Conservation (phyloP, 176 grass and related monocot species). For the Carex littledalei region DNA sequence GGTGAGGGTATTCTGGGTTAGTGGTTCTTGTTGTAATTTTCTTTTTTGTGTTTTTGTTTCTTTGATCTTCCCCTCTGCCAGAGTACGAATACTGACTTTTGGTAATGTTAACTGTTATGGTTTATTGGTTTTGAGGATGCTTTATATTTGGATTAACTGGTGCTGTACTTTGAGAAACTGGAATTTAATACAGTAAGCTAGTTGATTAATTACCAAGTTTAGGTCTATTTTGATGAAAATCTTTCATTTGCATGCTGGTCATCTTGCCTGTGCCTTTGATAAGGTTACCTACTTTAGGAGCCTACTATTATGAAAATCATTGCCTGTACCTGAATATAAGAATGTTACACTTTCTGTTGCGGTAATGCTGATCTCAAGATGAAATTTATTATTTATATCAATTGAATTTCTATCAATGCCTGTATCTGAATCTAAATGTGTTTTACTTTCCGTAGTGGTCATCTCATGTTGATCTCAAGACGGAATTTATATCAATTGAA, state of each 20-base stretch:
- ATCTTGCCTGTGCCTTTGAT: background rate
- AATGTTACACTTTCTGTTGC: background rate
- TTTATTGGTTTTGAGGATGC: constrained; percentile 27
- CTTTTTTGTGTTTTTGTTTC: constrained; percentile 4
- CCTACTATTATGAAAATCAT: background rate
- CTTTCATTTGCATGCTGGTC: background rate
- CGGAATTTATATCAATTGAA: background rate
- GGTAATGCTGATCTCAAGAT: background rate
- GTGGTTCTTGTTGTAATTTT: constrained; percentile 11
- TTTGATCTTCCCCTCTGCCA: background rate
- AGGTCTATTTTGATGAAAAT: background rate
- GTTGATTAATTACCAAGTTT: background rate
- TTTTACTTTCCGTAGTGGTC: background rate
- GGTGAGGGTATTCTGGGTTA: background rate
- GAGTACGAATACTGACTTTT: constrained; percentile 23
- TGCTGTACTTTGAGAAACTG: constrained; percentile 20
- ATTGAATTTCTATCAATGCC: background rate
- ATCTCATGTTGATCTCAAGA: background rate
- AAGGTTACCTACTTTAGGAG: background rate
- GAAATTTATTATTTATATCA: background rate
- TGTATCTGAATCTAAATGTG: background rate
- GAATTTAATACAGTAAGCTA: constrained; percentile 21
- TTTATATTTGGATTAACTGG: constrained; percentile 27
- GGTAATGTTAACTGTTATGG: constrained; percentile 15
- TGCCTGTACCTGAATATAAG: background rate